These are phyloP conservation scores for Polygonum aviculare DNA, from an alignment of 148 eudicot genomes.

Conservation along the genomic window DNA sequence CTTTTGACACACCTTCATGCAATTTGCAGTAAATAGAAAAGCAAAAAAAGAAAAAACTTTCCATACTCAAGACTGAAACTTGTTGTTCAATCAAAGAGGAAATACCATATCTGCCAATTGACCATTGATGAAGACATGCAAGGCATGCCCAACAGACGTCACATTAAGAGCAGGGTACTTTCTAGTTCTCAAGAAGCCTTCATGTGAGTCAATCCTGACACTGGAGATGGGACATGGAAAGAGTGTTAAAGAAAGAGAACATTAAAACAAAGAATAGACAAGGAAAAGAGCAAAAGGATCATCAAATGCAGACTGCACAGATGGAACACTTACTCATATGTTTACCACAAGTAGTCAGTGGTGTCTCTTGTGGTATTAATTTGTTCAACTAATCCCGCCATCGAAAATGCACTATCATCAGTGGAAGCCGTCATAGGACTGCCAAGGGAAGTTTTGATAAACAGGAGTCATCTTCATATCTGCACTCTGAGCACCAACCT, in stretches of 20 bases:
- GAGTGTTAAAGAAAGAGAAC: not conserved
- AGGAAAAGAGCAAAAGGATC: not conserved
- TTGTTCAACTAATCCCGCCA: constrained; percentile 63
- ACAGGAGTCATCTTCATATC: constrained; percentile 38
- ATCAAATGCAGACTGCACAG: not conserved
- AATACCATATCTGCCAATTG: constrained; percentile 52
- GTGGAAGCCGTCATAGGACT: constrained; percentile 47
- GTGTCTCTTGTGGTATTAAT: constrained; percentile 64
- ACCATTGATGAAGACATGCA: constrained; percentile 87
- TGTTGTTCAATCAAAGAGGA: not conserved
- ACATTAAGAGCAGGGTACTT: constrained; percentile 68
- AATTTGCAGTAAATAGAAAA: not conserved
- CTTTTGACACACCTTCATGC: too few relatives aligned
- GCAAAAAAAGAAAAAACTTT: not conserved
- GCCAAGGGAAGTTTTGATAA: constrained; percentile 32
- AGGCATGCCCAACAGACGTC: constrained; percentile 89
- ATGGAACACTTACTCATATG: constrained; percentile 63
- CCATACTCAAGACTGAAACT: not conserved
- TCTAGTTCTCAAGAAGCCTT: constrained; percentile 55
- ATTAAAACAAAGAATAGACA: not conserved
- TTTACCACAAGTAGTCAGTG: constrained; percentile 82
- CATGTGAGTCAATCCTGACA: constrained; percentile 48
- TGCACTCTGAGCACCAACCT: constrained; percentile 49
- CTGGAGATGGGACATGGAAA: constrained; percentile 21
- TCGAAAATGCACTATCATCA: constrained; percentile 46